These are phyloP conservation scores for Pythium aristosporum DNA, from an alignment of 352 stramenopile species.

Conservation along the genomic window DNA sequence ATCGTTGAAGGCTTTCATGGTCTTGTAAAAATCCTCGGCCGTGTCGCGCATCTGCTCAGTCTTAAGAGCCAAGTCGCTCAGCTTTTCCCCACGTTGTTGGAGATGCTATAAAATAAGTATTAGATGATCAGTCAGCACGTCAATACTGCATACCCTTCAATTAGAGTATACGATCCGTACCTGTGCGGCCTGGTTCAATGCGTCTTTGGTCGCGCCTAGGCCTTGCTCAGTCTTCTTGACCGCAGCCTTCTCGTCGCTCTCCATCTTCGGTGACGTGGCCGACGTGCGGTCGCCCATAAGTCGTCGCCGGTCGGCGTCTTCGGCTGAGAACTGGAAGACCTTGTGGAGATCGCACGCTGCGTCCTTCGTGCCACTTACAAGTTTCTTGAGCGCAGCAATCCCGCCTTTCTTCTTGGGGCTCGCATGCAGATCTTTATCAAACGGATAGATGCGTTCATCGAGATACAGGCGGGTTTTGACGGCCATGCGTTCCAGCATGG, in stretches of 20 bases:
- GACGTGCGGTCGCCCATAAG: slow-evolving; percentile 52
- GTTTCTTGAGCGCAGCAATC: slow-evolving; percentile 68
- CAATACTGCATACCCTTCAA: neutral
- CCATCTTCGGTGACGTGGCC: slow-evolving; percentile 6
- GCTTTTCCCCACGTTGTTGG: slow-evolving; percentile 73
- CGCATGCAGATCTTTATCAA: slow-evolving; percentile 28
- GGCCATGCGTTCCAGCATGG: slow-evolving; percentile 51
- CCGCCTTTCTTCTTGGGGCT: slow-evolving; percentile 59
- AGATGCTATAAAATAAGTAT: slow-evolving; percentile 48
- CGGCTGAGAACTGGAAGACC: slow-evolving; percentile 68
- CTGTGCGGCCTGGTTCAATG: slow-evolving; percentile 67
- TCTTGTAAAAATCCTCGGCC: slow-evolving; percentile 81
- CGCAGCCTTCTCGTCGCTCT: slow-evolving; percentile 13
- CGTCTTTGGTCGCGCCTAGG: slow-evolving; percentile 54
- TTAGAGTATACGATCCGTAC: slow-evolving; percentile 24
- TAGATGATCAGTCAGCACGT: neutral
- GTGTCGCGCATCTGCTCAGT: slow-evolving; percentile 84
- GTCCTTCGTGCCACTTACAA: slow-evolving; percentile 65
- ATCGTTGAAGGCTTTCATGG: slow-evolving; percentile 85
- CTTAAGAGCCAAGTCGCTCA: slow-evolving; percentile 72
- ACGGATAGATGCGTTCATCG: slow-evolving; percentile 35
- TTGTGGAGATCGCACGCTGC: slow-evolving; percentile 61
- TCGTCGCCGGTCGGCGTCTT: slow-evolving; percentile 53
- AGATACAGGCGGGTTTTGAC: slow-evolving; percentile 50
- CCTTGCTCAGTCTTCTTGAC: slow-evolving; percentile 26